Percentiles rank a stretch among this genome's conserved stretches.
Evolutionary conservation across 2,329 filamentous ascomycete species (phyloP).

Genomic region (Chaetothyriales sp.): DNA sequence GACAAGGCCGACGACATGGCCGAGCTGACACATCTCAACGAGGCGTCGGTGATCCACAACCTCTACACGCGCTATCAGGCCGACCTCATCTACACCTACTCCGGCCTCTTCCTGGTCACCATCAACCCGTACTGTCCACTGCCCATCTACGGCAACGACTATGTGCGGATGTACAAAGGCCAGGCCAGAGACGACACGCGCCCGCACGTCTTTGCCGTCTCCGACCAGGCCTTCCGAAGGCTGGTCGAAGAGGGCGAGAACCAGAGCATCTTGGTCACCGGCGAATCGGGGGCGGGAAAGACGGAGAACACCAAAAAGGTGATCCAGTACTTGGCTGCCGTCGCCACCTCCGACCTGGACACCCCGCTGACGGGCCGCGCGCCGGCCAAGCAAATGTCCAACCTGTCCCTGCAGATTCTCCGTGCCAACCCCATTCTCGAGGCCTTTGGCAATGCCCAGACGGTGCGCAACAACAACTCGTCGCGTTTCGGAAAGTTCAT

Average conservation of each 20-base stretch:
- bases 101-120: constrained; percentile 87
- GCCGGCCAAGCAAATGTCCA: constrained; percentile 58
- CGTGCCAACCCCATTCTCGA: constrained; percentile 94
- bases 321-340: constrained; percentile 92
- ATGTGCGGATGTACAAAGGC: constrained; percentile 96
- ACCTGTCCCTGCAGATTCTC: constrained; percentile 89
- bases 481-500: constrained; percentile 98
- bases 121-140: constrained; percentile 93
- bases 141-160: constrained; percentile 92
- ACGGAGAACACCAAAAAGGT: constrained; percentile 99
- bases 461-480: constrained; percentile 94
- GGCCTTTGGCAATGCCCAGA: constrained; percentile 96
- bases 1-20: constrained; percentile 99
- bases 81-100: constrained; percentile 95
- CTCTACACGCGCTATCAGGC: constrained; percentile 88
- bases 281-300: constrained; percentile 94
- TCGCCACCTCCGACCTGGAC: constrained; percentile 60
- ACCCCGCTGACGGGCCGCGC: constrained; percentile 43
- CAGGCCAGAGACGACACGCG: constrained; percentile 84
- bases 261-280: constrained; percentile 94
- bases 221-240: constrained; percentile 90
- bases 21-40: constrained; percentile 92
- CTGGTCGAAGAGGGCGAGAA: constrained; percentile 90
- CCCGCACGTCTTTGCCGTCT: constrained; percentile 95
- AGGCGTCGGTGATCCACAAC: constrained; percentile 95